A percentile compares a stretch with the other conserved stretches of the same genome.
Evolutionary conservation across 1,284 basidiomycete species (phyloP).

Genomic region (Cutaneotrichosporon sp.): DNA sequence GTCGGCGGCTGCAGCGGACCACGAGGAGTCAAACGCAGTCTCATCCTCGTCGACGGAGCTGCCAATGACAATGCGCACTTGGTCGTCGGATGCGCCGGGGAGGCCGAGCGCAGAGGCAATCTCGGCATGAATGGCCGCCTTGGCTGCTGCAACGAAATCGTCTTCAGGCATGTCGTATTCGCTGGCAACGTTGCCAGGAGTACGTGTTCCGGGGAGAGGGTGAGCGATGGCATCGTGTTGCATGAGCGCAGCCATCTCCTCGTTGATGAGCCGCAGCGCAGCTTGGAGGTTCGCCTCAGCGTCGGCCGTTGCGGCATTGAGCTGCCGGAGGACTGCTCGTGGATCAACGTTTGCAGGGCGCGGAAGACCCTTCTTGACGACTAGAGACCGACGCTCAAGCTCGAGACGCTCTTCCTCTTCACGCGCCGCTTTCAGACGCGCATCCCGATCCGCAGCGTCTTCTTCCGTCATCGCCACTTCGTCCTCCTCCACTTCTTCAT

Average conservation of each 20-base stretch:
- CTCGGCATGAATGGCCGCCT: constrained; percentile 68
- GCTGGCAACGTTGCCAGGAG: constrained; percentile 68
- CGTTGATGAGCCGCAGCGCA: constrained; percentile 65
- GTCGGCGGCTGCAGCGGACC: constrained; percentile 60
- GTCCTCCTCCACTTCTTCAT: constrained; percentile 53
- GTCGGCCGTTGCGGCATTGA: constrained; percentile 50
- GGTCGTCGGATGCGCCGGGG: constrained; percentile 71
- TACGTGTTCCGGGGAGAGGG: constrained; percentile 77
- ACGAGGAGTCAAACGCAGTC: constrained; percentile 57
- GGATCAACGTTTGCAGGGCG: constrained; percentile 80
- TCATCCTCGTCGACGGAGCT: constrained; percentile 60
- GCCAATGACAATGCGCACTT: constrained; percentile 68
- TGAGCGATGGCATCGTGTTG: constrained; percentile 83
- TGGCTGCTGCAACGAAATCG: constrained; percentile 68
- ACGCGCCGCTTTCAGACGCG: constrained; percentile 60
- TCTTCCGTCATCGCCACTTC: constrained; percentile 58
- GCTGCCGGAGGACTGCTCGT: constrained; percentile 54
- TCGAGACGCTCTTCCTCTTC: constrained; percentile 74
- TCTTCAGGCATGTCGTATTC: constrained; percentile 73
- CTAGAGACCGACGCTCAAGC: constrained; percentile 72
- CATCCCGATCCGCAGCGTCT: constrained; percentile 91
- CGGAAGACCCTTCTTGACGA: constrained; percentile 77
- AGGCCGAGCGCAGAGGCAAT: constrained; percentile 75
- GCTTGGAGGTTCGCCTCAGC: constrained; percentile 52
- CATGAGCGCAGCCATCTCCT: constrained; percentile 73